phyloP scores from a whole-genome alignment of 352 stramenopile species.

The Phytopythium sindhum region DNA sequence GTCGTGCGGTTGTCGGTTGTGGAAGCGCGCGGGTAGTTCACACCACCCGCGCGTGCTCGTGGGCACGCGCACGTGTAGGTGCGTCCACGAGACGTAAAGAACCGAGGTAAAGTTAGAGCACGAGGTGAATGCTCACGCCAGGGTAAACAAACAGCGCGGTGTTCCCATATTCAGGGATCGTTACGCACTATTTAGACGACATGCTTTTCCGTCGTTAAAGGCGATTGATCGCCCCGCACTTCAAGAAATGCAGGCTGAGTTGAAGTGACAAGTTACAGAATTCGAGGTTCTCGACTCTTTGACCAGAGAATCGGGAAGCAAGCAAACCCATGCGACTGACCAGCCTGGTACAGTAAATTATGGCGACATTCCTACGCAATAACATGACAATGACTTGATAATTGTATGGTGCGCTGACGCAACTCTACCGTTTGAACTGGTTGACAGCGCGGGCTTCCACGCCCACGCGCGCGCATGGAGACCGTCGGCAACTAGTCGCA shows the following conservation, averaged over 20 bases:
- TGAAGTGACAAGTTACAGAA: not conserved
- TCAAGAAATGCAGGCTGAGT: not conserved
- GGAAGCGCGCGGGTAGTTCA: not conserved
- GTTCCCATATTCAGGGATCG: no score
- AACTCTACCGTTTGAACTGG: no score
- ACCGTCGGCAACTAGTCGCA: not conserved
- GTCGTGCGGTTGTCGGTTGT: not conserved
- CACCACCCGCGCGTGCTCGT: not conserved
- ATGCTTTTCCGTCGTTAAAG: not conserved
- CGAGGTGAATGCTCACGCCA: not conserved
- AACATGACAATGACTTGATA: no score
- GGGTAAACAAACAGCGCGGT: not conserved
- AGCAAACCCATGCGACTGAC: no score
- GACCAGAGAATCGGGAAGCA: not conserved
- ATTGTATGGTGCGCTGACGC: no score
- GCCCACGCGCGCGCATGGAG: not conserved
- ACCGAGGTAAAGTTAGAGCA: not conserved
- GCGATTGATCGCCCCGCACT: not conserved
- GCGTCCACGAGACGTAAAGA: not conserved
- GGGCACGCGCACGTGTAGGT: not conserved
- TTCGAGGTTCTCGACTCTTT: not conserved
- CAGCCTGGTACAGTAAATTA: no score
- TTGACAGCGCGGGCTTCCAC: not conserved
- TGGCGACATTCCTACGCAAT: no score
- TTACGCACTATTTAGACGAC: not conserved